phyloP scores from a whole-genome alignment of 805 yeast genomes.

The Saccharomycopsis capsularis region DNA sequence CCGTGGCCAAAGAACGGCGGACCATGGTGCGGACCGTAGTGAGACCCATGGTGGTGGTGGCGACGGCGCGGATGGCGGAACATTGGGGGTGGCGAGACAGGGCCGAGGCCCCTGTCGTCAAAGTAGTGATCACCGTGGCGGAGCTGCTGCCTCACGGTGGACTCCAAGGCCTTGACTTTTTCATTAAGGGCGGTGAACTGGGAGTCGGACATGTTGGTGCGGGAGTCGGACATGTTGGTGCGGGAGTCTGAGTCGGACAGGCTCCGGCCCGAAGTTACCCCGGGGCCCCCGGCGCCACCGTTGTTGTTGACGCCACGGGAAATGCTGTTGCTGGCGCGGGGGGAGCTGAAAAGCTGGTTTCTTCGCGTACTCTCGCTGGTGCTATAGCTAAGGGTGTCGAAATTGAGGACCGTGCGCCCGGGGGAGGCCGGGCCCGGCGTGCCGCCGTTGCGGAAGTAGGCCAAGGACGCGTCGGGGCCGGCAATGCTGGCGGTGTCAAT shows the following conservation, averaged over 20 bases:
- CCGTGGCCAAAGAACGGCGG: conserved; percentile 14
- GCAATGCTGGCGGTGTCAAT: neutral
- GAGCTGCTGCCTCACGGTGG: neutral
- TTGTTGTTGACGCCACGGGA: too few relatives aligned
- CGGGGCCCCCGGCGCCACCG: too few relatives aligned
- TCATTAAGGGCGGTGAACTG: conserved; percentile 1
- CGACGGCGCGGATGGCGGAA: conserved; percentile 9
- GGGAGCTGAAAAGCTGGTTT: neutral
- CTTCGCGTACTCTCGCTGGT: neutral
- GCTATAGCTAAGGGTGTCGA: conserved; percentile 1
- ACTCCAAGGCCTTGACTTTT: neutral
- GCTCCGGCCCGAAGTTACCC: too few relatives aligned
- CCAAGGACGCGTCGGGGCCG: too few relatives aligned
- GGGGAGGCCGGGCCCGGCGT: too few relatives aligned
- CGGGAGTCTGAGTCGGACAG: neutral
- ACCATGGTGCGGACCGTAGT: conserved; percentile 2
- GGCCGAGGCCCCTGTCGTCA: neutral
- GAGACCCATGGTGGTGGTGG: conserved; percentile 22
- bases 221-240: neutral
- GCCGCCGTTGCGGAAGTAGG: too few relatives aligned
- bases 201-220: neutral
- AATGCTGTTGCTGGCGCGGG: too few relatives aligned
- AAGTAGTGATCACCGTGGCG: neutral
- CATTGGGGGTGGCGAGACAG: neutral
- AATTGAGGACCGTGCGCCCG: too few relatives aligned